These are phyloP conservation scores for Balamuthia mandrillaris DNA, from an alignment of 208 protist genomes.

Conservation along the genomic window DNA sequence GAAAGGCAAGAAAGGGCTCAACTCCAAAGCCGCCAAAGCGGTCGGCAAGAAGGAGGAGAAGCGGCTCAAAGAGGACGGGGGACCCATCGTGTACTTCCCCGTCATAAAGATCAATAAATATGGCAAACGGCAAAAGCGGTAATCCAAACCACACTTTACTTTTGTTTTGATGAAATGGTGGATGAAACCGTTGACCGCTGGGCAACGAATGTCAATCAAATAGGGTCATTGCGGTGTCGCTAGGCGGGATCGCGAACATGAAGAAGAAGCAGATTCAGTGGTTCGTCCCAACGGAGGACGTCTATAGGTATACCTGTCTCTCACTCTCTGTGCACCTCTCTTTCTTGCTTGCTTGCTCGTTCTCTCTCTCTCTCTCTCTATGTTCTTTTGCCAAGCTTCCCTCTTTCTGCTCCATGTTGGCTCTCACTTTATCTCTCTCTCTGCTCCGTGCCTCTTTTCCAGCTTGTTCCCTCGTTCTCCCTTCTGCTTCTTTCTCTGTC, in stretches of 20 bases:
- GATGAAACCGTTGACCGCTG: background rate
- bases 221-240: conserved; percentile 5
- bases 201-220: background rate
- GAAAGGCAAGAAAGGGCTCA: too few relatives aligned
- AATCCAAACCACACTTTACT: background rate
- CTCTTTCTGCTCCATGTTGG: too few relatives aligned
- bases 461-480: too few relatives aligned
- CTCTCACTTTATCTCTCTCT: too few relatives aligned
- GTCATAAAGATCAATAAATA: conserved; percentile 31
- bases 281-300: conserved; percentile 17
- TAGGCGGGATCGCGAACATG: conserved; percentile 15
- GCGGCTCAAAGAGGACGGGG: background rate
- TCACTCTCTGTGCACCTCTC: too few relatives aligned
- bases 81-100: conserved; percentile 17
- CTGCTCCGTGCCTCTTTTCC: too few relatives aligned
- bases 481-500: too few relatives aligned
- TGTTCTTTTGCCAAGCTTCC: too few relatives aligned
- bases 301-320: too few relatives aligned
- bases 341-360: too few relatives aligned
- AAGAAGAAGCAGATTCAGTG: conserved; percentile 35
- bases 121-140: conserved; percentile 26
- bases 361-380: too few relatives aligned
- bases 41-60: conserved; percentile 14
- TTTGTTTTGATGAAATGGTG: background rate
- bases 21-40: background rate